Base-by-base conservation (phyloP, 164 flowering plant species). In the Umbellularia californica region DNA sequence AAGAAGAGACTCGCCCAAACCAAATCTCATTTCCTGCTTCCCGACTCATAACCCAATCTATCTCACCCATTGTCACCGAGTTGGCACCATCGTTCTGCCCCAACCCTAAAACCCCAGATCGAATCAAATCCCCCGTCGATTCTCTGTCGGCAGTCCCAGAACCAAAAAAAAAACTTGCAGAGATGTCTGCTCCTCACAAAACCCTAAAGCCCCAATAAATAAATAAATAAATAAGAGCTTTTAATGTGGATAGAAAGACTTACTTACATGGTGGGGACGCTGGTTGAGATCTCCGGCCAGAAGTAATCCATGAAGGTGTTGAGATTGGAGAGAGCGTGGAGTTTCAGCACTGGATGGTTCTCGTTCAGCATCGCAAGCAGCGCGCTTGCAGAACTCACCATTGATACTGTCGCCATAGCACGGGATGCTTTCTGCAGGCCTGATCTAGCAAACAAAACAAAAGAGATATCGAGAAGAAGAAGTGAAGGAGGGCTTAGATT, bases 261-360 rank as follows among this genome's bases (percentile, higher is more conserved):
- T 28, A 72, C 55, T 0, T 84, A 94, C 98, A 94, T 91, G 67
- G 86, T 73, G 35, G 97, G 89, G 3, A 92, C 92, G 75, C 94
- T 88, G 47, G 96, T 87, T 58, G 98, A 94, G 81, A 94, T 94
- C 90, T 94, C 98, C 23, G 89, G 98, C 98, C 98, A 94, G 82
- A 89, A 90, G 76, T 75, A 72, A 75, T 92, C 92, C 19, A 91
- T 95, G n/a, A 81, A 82, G 19, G 83, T 65, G 81, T 88, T 90
- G 81, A 94, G 94, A 74, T 91, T 87, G 33, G 87, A 81, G 50
- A 92, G 94, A 2, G 98, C 98, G 79, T 92, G 95, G n/a, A 87
- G 87, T 85, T 94, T 94, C 55, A 94, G 78, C 13, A 74, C 19
- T 1, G 97, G 96, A 58, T 91, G 91, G 14, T 63, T 41, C 82